Percentiles rank a stretch among this genome's conserved stretches.
These are phyloP conservation scores for Nicotiana otophora DNA, from an alignment of 257 asterid species.

Conservation along the genomic window DNA sequence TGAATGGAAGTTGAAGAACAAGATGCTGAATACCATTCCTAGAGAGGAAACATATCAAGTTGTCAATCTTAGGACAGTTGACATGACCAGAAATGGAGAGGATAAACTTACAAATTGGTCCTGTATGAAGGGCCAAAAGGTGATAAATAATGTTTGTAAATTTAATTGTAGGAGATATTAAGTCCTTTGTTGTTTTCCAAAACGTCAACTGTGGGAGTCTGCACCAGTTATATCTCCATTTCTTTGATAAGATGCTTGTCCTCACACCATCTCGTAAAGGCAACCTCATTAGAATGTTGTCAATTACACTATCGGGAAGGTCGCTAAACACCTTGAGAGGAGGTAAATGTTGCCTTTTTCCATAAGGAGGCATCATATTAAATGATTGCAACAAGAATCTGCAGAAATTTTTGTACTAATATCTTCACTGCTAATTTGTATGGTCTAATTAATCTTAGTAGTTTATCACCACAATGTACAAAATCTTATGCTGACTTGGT, in stretches of 20 bases:
- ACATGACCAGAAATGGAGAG: neutral
- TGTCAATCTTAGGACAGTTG: conserved; percentile 6
- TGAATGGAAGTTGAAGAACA: neutral
- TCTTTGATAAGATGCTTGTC: neutral
- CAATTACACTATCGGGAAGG: neutral
- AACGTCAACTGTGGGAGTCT: neutral
- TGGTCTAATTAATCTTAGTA: neutral
- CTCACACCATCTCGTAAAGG: neutral
- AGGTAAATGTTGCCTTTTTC: neutral
- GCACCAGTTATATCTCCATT: neutral
- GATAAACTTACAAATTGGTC: conserved; percentile 9
- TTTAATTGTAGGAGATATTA: neutral
- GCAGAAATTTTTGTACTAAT: neutral
- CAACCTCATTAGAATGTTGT: neutral
- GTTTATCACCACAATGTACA: too few species aligned
- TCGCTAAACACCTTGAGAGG: neutral
- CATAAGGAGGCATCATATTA: neutral
- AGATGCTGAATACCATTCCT: conserved; percentile 6
- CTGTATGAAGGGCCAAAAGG: neutral
- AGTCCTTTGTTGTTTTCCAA: neutral
- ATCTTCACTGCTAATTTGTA: too few species aligned
- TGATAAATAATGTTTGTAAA: neutral
- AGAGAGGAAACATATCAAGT: neutral
- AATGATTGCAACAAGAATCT: neutral
- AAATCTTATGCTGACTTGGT: neutral